phyloP scores from a whole-genome alignment of 768 basidiomycete genomes.

The Fistulinella prunicolor region DNA sequence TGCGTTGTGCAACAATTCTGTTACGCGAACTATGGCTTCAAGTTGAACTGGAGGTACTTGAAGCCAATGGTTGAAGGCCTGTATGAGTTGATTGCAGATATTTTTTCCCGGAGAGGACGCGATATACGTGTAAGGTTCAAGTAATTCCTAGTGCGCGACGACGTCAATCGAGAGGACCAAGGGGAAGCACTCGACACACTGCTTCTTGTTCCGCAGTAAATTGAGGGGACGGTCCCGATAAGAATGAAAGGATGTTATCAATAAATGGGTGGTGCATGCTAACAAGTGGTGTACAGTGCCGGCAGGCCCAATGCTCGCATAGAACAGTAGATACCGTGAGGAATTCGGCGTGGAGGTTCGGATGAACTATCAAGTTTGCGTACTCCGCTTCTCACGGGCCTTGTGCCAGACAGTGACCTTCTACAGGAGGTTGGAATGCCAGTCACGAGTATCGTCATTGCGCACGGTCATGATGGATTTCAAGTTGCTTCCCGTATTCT shows the following conservation, averaged over 20 bases:
- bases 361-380: too few relatives aligned
- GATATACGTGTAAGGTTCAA: constrained; percentile 89
- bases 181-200: constrained; percentile 10
- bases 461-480: too few relatives aligned
- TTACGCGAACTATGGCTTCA: constrained; percentile 67
- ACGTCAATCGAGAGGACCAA: neutral
- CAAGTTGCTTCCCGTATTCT: too few relatives aligned
- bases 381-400: too few relatives aligned
- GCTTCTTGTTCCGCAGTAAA: constrained; percentile 23
- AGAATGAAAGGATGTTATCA: constrained; percentile 37
- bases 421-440: too few relatives aligned
- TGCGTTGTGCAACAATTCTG: constrained; percentile 91
- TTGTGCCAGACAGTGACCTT: too few relatives aligned
- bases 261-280: constrained; percentile 32
- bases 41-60: constrained; percentile 73
- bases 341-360: too few relatives aligned
- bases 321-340: too few relatives aligned
- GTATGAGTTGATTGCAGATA: constrained; percentile 80
- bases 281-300: too few relatives aligned
- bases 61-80: constrained; percentile 91
- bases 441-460: too few relatives aligned
- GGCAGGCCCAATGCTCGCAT: too few relatives aligned
- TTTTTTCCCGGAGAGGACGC: constrained; percentile 88
- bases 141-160: constrained; percentile 41
- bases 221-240: constrained; percentile 25